Evolutionary conservation across 2,329 filamentous ascomycete species (phyloP), one percentile per base, ranked within the genome.

Genomic region (Cordyceps sp.): DNA sequence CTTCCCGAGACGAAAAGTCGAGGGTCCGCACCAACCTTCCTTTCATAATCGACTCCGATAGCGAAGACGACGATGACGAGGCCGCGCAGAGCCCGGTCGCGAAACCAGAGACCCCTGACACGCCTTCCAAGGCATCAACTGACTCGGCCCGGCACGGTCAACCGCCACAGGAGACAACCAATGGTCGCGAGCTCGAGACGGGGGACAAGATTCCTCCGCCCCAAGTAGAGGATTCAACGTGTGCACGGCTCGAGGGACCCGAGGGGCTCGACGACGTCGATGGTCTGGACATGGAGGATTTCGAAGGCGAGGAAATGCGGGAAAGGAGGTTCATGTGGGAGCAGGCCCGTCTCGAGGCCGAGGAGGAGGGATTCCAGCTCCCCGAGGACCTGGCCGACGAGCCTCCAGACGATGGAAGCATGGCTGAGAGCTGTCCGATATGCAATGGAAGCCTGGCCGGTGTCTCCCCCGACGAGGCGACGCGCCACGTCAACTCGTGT

Each of bases 401-500:
- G 5, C 33, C 42, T 13, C 38, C 50, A 9, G 48, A 55, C 15
- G 50, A 57, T 16, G 46, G 45, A 9, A 38, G 42, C 15, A 40
- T 45, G 34, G 41, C 49, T 8, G 43, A 51, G 30, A 56, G 52
- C 26, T 96, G 86, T 50, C 88, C 88, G 1, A 75, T 96, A 19
- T 96, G 90, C 51, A 70, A 68, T 42, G 61, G 62, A 2, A 72
- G 56, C 39, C 59, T 94, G 22, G 55, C 51, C 13, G 75, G 73
- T 0, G 50, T 76, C 10, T 69, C 60, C 34, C 48, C 56, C 37
- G 72, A 85, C 48, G 71, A 88, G 43, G 78, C 76, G 9, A 80
- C 78, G 6, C 58, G 78, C 2, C 90, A 98, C 52, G 90, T 98
- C 41, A 98, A 98, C 50, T 73, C 77, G 9, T 98, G 90, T 53